phyloP scores from a whole-genome alignment of 73 alveolate species.

The Urostyla sp. region DNA sequence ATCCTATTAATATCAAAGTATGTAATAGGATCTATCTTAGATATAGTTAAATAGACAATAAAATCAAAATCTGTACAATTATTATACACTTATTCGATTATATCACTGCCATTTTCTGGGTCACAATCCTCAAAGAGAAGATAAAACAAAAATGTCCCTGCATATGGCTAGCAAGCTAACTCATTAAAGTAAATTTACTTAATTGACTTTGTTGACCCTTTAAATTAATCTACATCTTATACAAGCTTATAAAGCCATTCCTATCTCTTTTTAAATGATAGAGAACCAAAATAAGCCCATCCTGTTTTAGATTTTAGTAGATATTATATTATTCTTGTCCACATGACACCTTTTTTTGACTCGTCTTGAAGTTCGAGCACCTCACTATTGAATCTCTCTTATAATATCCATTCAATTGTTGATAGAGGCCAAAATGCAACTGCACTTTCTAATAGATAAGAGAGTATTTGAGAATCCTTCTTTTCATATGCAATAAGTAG shows the following conservation, averaged over 20 bases:
- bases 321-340: neutral
- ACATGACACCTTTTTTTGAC: slow-evolving; percentile 4
- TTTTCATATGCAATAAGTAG: slow-evolving; percentile 45
- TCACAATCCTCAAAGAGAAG: slow-evolving; percentile 36
- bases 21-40: slow-evolving; percentile 17
- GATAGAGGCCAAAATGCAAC: slow-evolving; percentile 31
- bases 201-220: neutral
- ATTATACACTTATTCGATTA: too few relatives aligned
- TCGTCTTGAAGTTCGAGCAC: slow-evolving; percentile 4
- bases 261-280: slow-evolving; percentile 35
- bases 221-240: slow-evolving; percentile 18
- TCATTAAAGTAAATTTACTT: neutral
- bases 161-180: slow-evolving; percentile 39
- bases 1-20: slow-evolving; percentile 36
- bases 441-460: slow-evolving; percentile 30
- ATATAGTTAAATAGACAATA: neutral
- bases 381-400: slow-evolving; percentile 20
- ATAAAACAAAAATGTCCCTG: slow-evolving; percentile 24
- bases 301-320: slow-evolving; percentile 49
- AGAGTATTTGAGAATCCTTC: slow-evolving; percentile 4
- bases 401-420: neutral
- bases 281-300: slow-evolving; percentile 36
- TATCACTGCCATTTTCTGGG: too few relatives aligned
- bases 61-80: slow-evolving; percentile 47
- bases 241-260: slow-evolving; percentile 43